These are phyloP conservation scores for Xanthoceras sorbifolium DNA, from an alignment of 345 rosid species.

Conservation along the genomic window DNA sequence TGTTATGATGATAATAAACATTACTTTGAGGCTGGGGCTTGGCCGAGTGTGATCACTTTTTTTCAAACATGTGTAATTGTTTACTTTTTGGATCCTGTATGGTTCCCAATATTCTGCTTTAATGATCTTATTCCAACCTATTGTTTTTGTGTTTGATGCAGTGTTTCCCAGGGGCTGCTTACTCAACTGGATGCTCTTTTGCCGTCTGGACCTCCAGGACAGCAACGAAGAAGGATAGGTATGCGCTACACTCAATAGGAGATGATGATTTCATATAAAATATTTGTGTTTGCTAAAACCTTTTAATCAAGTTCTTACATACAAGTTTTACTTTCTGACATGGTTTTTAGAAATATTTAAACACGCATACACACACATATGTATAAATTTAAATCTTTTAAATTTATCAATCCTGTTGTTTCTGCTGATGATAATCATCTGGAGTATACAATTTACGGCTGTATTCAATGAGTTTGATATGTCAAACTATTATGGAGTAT, in stretches of 20 bases:
- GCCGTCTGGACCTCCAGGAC: constrained; percentile 77
- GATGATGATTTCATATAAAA: background rate
- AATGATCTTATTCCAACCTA: constrained; percentile 1
- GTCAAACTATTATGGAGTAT: background rate
- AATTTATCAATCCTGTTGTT: background rate
- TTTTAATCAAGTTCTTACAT: background rate
- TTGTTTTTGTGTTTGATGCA: constrained; percentile 35
- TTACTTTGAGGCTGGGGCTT: background rate
- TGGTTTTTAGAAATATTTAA: background rate
- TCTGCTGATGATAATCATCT: background rate
- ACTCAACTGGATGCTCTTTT: constrained; percentile 69
- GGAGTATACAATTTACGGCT: background rate
- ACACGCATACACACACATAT: background rate
- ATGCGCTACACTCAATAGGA: constrained; percentile 20
- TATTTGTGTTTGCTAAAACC: constrained; percentile 9
- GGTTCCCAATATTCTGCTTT: background rate
- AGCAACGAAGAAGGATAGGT: constrained; percentile 83
- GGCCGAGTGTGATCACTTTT: background rate
- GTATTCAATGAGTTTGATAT: background rate
- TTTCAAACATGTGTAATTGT: background rate
- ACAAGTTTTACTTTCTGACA: background rate
- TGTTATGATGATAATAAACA: background rate
- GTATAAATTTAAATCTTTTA: background rate
- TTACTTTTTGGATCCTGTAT: background rate
- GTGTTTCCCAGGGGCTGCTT: constrained; percentile 55